Percentiles rank a stretch among this genome's conserved stretches.
These are phyloP conservation scores for Diaporthe vaccinii DNA, from an alignment of 2,329 filamentous ascomycete species.

Conservation along the genomic window DNA sequence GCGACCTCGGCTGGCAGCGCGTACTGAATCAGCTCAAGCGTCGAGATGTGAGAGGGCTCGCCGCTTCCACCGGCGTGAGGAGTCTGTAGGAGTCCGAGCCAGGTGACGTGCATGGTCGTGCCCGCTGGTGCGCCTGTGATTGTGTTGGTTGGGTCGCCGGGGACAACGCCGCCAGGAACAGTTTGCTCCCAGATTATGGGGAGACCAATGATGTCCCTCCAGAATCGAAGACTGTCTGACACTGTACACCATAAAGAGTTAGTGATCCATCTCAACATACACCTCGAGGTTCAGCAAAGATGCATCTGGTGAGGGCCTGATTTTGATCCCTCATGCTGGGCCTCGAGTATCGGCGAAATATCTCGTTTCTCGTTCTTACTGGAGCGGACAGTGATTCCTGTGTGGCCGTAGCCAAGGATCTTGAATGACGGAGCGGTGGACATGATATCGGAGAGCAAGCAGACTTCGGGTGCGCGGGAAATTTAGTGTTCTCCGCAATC, in stretches of 20 bases:
- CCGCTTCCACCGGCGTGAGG: slow-evolving; percentile 16
- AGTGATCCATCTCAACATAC: neutral
- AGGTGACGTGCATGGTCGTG: slow-evolving; percentile 7
- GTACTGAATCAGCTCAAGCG: slow-evolving; percentile 30
- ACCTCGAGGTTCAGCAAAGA: neutral
- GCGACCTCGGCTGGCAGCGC: slow-evolving; percentile 12
- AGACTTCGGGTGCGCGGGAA: neutral
- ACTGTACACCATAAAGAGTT: neutral
- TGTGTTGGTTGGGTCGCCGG: slow-evolving; percentile 15
- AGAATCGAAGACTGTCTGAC: slow-evolving; percentile 21
- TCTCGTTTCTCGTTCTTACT: neutral
- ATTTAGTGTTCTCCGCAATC: neutral
- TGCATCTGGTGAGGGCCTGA: neutral
- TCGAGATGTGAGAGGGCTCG: slow-evolving; percentile 9
- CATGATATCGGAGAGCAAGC: neutral
- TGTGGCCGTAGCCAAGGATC: slow-evolving; percentile 34
- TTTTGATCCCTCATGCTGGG: neutral
- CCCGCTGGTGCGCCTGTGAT: slow-evolving; percentile 28
- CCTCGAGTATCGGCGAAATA: too few relatives aligned
- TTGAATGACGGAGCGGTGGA: slow-evolving; percentile 13
- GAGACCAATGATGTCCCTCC: slow-evolving; percentile 13
- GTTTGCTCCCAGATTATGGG: slow-evolving; percentile 12
- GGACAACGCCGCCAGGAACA: neutral
- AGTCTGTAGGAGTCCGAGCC: slow-evolving; percentile 16
- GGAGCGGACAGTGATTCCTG: slow-evolving; percentile 32